Base-by-base conservation (phyloP, 768 basidiomycete species). In the Sutorius australiensis region DNA sequence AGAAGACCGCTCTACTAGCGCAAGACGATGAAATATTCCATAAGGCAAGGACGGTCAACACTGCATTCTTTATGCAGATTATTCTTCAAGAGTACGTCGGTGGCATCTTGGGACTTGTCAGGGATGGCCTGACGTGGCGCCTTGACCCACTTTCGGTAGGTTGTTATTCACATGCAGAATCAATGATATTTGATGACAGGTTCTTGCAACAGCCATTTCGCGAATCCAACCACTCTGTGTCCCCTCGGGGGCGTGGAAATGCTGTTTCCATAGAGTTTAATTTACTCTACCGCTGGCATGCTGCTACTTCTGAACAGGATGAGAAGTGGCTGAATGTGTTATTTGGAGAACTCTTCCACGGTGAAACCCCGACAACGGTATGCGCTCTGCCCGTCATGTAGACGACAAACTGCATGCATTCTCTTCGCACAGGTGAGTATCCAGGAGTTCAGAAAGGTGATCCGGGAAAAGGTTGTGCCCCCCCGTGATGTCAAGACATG, bases 21-120 rank as follows among this genome's bases (percentile, higher is more conserved):
- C 89, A 91, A 63, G 89, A 91, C 50, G 82, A 88, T 46, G 89
- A 90, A 60, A 82, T 91, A 42, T 91, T 88, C 72, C 77, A 87
- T 53, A 80, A 85, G 28, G 76, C 86, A 10, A 79, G 89, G 44
- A 73, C 89, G 42, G 82, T 90, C 41, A 91, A 91, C 65, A 84
- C 82, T 48, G 84, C 79, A 3, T 84, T 76, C 60, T 86, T 87
- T 59, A 80, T 86, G 78, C 79, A 83, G 55, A 79, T 85, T 33
- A 84, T 89, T 60, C 72, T 89, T 39, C 57, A 62, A 71, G 88
- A 89, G 64, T 91, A 91, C 55, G 83, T 91, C 16, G 87, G 86
- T 16, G 77, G 79, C 17, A 89, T 91, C 57, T 75, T 91, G 30
- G 84, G 83, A 16, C 77, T 89, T 13, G 80, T 77, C n/a, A 74